These are phyloP conservation scores for Quillaja saponaria DNA, from an alignment of 306 rosid species.

Conservation along the genomic window DNA sequence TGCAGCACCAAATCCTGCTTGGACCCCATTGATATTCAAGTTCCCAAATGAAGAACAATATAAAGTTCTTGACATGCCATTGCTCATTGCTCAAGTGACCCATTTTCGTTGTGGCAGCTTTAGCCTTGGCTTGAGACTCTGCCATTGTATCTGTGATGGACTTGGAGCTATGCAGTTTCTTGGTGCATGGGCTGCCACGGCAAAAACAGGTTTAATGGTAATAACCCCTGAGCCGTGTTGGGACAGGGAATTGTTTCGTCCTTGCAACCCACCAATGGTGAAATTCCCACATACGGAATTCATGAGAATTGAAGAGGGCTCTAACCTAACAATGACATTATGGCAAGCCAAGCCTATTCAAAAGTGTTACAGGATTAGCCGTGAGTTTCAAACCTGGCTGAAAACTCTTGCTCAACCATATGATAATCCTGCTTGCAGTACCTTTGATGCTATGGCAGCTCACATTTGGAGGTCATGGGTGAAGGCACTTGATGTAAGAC, in stretches of 20 bases:
- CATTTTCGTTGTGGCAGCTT: slow-evolving; percentile 77
- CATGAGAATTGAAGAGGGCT: slow-evolving; percentile 78
- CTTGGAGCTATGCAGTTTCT: slow-evolving; percentile 91
- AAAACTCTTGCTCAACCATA: slow-evolving; percentile 52
- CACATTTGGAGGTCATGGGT: slow-evolving; percentile 95
- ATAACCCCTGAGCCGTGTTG: slow-evolving; percentile 66
- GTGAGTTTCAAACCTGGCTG: slow-evolving; percentile 57
- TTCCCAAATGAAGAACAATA: slow-evolving; percentile 77
- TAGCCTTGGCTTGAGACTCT: slow-evolving; percentile 88
- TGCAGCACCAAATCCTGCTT: slow-evolving; percentile 77
- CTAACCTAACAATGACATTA: slow-evolving; percentile 56
- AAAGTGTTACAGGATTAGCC: slow-evolving; percentile 68
- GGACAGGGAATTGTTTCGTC: slow-evolving; percentile 67
- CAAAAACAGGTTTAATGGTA: slow-evolving; percentile 50
- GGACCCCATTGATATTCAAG: slow-evolving; percentile 83
- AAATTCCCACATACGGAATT: slow-evolving; percentile 76
- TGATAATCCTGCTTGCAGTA: slow-evolving; percentile 49
- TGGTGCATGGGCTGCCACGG: slow-evolving; percentile 78
- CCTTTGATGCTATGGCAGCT: slow-evolving; percentile 88
- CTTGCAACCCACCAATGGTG: slow-evolving; percentile 61
- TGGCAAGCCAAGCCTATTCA: slow-evolving; percentile 72
- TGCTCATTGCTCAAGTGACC: slow-evolving; percentile 83
- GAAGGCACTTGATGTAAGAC: slow-evolving; percentile 76
- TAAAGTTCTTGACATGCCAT: slow-evolving; percentile 85
- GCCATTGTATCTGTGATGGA: slow-evolving; percentile 94